Base-by-base conservation (phyloP, 2,329 filamentous ascomycete species). In the Ophiostoma himal-ulmi region DNA sequence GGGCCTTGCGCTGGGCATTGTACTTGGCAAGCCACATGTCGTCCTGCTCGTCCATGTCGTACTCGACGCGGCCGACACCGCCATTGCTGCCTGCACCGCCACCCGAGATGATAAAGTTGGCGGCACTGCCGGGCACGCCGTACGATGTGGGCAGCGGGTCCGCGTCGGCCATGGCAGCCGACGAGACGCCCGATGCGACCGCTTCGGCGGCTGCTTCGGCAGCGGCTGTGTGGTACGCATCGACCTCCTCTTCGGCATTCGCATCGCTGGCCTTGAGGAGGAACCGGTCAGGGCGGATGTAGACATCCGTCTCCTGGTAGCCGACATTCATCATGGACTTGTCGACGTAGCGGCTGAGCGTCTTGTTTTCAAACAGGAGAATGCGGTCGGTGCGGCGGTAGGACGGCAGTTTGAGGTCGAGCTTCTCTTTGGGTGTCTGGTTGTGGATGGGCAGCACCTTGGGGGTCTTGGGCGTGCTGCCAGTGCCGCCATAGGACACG, bases 1-100 rank as follows among this genome's bases (percentile, higher is more conserved):
- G 87, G 34, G 86, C 85, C 77, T 89, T 91, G 71, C 95, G 88
- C 75, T 91, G 88, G 14, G 83, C 81, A 76, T 99, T 99, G 77
- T 94, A 88, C 54, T 88, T 87, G 75, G 95, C 91, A 36, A 99
- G 83, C 95, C 95, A 99, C 81, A 94, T 93, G 75, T 97, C 93
- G 78, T 99, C 95, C 77, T 99, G 95, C 80, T 99, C 95, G 77
- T 99, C 95, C 95, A 99, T 99, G 79, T 99, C 95, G 78, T 99
- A 99, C 78, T 99, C 95, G 26, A 99, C 95, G 70, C 92, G 89
- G 14, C 93, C 92, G 54, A 96, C 85, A 22, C 82, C 82, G 69
- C 81, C 81, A 48, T 73, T 72, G 72, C 72, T 73, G 60, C 71
- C 72, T 1, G 67, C 72, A 5, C 69, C 70, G 65, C 69, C 69